phyloP scores from a whole-genome alignment of 176 grass and related monocot species.

The Carex myosuroides region DNA sequence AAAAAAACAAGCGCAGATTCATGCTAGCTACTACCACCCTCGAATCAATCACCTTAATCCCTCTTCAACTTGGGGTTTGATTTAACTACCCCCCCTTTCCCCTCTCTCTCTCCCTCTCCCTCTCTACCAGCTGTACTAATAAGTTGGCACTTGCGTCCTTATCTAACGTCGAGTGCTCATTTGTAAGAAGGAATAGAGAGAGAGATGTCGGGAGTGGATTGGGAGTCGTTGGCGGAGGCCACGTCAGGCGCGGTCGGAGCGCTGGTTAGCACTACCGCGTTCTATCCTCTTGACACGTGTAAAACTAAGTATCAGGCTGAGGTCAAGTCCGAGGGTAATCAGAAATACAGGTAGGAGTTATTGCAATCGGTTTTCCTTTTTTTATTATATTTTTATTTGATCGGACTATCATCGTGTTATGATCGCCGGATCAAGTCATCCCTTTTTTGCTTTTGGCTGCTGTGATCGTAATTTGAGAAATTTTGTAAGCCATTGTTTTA shows the following conservation, averaged over 20 bases:
- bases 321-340: conserved; percentile 44
- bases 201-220: conserved; percentile 50
- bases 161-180: not conserved
- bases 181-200: not conserved
- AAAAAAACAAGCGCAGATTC: not conserved
- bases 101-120: not conserved
- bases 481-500: not conserved
- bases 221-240: conserved; percentile 91
- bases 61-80: not conserved
- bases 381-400: not conserved
- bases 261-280: conserved; percentile 80
- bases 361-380: not conserved
- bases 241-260: conserved; percentile 86
- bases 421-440: conserved; percentile 9
- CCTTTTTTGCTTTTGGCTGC: not conserved
- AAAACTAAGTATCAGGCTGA: conserved; percentile 98
- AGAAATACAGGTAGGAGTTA: conserved; percentile 70
- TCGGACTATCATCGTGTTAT: not conserved
- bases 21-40: not conserved
- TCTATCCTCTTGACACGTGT: conserved; percentile 98
- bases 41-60: not conserved
- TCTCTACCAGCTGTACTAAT: not conserved
- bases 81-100: not conserved
- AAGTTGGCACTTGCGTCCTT: not conserved
- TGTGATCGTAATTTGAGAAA: not conserved